Evolutionary conservation across 106 monocot genomes (phyloP).

Genomic region (Platanthera guangdongensis): DNA sequence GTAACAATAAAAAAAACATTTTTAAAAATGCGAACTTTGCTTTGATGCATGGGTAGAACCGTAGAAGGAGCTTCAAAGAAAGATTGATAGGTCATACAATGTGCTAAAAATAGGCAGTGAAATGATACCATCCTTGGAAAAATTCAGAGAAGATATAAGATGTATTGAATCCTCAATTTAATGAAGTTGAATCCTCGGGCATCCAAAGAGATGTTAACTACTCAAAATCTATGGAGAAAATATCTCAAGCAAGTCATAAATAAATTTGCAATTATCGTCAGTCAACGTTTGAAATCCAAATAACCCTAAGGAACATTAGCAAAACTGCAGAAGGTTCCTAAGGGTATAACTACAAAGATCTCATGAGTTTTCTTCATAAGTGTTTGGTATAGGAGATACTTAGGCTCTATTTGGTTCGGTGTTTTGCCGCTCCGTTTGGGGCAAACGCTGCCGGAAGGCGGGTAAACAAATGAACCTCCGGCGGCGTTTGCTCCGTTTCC

Average conservation of each 20-base stretch:
- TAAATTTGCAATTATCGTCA: not conserved
- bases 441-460: too few species aligned
- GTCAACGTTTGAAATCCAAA: not conserved
- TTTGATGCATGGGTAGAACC: not conserved
- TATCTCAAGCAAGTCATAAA: not conserved
- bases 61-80: not conserved
- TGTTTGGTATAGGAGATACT: too few species aligned
- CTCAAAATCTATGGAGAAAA: not conserved
- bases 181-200: not conserved
- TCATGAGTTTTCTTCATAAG: too few species aligned
- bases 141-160: not conserved
- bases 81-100: too few species aligned
- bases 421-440: too few species aligned
- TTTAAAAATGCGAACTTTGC: not conserved
- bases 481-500: too few species aligned
- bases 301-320: too few species aligned
- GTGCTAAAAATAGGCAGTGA: not conserved
- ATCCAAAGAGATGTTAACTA: not conserved
- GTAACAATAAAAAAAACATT: too few species aligned
- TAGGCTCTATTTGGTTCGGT: too few species aligned
- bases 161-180: too few species aligned
- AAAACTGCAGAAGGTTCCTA: too few species aligned
- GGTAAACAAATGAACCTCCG: too few species aligned
- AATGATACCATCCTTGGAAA: not conserved
- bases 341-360: not conserved